These are phyloP conservation scores for Fraxinus latifolia DNA, from an alignment of 305 asterid genomes.

Conservation along the genomic window DNA sequence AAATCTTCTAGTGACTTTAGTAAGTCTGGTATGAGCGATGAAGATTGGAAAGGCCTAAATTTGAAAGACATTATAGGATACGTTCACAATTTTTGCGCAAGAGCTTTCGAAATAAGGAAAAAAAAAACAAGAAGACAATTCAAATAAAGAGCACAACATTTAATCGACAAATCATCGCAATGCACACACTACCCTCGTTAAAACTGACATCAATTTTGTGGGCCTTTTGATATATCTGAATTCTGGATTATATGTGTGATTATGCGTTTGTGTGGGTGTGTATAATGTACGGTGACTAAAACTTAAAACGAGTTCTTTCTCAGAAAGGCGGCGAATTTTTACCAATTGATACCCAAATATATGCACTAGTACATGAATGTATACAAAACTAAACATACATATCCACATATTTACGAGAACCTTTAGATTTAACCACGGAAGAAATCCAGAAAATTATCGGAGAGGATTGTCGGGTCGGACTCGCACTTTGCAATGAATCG, in stretches of 20 bases:
- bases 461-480: conserved; percentile 52
- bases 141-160: not conserved
- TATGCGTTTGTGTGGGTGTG: no score
- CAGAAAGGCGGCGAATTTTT: no score
- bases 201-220: not conserved
- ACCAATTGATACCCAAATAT: not conserved
- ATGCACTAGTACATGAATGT: not conserved
- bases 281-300: not conserved
- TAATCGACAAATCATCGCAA: not conserved
- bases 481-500: not conserved
- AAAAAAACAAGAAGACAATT: not conserved
- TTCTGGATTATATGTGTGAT: not conserved
- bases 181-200: not conserved
- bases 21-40: no score
- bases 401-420: conserved; percentile 23
- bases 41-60: no score
- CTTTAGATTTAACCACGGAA: conserved; percentile 70
- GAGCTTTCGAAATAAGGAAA: no score
- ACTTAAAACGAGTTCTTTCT: no score
- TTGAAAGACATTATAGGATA: no score
- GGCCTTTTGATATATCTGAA: not conserved
- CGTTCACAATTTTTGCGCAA: no score
- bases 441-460: conserved; percentile 67
- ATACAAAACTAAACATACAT: not conserved
- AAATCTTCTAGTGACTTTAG: no score